Base-by-base conservation (phyloP, 2,329 filamentous ascomycete genomes). In the Aspergillus novoparasiticus region DNA sequence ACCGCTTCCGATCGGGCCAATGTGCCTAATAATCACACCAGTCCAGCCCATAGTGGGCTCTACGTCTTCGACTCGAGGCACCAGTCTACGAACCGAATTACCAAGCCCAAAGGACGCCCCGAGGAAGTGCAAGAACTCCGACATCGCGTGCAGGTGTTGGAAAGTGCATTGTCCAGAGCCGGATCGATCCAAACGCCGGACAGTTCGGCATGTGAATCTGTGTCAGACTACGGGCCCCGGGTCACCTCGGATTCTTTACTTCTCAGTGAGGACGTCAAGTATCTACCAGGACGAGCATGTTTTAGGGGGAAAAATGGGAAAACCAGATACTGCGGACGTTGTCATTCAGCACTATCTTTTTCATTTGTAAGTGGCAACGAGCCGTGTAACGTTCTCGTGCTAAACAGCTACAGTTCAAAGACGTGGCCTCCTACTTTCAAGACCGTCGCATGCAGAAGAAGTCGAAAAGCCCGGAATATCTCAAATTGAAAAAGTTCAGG, bases 11-110 rank as follows among this genome's bases (percentile, higher is more conserved):
- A 63, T 10, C 62, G 53, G 6, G 56, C 43, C 14, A 61, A 58
- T 28, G 39, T 34, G 14, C 54, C 66, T 19, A 62, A n/a, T 36
- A 61, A 61, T 54, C 65, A 56, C 3, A 41, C 62, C 45, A 73
- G 64, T 16, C 66, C 60, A 19, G 66, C 57, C 2, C 64, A 67
- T 12, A 67, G 64, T 9, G 72, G 73, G 6, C 67, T 77, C 58
- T 74, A 75, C 61, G 73, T 76, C 19, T 77, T 77, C 39, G 74
- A 77, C 60, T 74, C 75, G 0, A 75, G 71, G 57, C 67, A 73
- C 12, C 73, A 68, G 26, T 57, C 61, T 0, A 65, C 59, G 9
- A 68, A 67, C 57, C 67, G 70, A 21, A 63, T 75, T 3, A 66
- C 68, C 1, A 75, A 76, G 46, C 65, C 70, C 9, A 62, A 60